A percentile compares a stretch with the other conserved stretches of the same genome.
Evolutionary conservation across 208 protist species (phyloP).

Genomic region (Leishmania amazonensis): DNA sequence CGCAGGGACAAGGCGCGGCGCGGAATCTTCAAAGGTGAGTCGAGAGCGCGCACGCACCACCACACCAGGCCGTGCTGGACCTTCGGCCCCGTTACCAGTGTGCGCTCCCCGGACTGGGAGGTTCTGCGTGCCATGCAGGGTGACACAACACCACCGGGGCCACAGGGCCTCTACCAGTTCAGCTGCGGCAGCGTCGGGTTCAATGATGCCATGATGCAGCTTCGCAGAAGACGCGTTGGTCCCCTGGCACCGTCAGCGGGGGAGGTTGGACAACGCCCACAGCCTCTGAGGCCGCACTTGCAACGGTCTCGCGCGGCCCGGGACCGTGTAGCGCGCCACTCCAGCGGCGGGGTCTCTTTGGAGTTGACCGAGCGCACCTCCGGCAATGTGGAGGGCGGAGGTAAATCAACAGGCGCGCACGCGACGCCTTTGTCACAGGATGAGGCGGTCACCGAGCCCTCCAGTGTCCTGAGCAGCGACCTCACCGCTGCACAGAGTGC

Average conservation of each 20-base stretch:
- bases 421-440: neutral
- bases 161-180: neutral
- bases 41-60: neutral
- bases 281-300: neutral
- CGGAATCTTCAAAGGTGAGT: neutral
- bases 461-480: neutral
- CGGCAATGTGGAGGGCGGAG: neutral
- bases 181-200: constrained; percentile 6
- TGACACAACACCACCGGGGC: neutral
- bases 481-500: neutral
- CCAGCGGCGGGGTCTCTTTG: neutral
- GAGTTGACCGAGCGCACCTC: constrained; percentile 3
- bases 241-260: neutral
- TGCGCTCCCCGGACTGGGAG: constrained; percentile 12
- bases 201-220: neutral
- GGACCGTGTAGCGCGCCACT: neutral
- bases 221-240: neutral
- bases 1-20: neutral
- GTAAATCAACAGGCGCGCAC: neutral
- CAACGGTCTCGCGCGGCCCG: neutral
- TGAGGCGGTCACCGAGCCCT: neutral
- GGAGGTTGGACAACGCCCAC: neutral
- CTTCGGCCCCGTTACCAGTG: neutral
- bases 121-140: neutral
- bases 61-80: neutral